phyloP scores from a whole-genome alignment of 192 early-diverging fungal species.

The Chytriomyces sp. region DNA sequence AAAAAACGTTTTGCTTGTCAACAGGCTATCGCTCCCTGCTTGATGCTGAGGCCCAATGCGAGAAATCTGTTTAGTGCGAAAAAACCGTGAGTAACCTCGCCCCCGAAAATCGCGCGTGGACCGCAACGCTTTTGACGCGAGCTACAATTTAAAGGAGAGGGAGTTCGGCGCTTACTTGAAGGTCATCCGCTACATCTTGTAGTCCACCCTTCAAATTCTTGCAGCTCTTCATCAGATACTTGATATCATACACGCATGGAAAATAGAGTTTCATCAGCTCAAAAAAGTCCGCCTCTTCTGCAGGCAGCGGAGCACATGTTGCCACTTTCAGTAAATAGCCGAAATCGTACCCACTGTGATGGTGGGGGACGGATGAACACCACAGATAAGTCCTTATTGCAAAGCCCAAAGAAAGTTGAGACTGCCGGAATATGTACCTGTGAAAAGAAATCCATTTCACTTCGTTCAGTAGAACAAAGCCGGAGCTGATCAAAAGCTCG shows the following conservation, averaged over 20 bases:
- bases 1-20: conserved; percentile 98
- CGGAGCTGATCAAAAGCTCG: conserved; percentile 95
- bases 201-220: conserved; percentile 95
- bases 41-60: conserved; percentile 98
- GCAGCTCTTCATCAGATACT: conserved; percentile 96
- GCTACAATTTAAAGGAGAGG: background rate
- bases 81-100: conserved; percentile 42
- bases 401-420: conserved; percentile 15
- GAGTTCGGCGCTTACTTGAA: conserved; percentile 68
- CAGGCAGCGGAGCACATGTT: conserved; percentile 86
- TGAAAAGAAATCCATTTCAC: conserved; percentile 99
- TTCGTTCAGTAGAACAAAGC: conserved; percentile 89
- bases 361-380: background rate
- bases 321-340: conserved; percentile 96
- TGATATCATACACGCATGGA: conserved; percentile 99
- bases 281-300: conserved; percentile 96
- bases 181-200: conserved; percentile 97
- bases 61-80: conserved; percentile 57
- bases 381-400: background rate
- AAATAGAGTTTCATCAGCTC: conserved; percentile 88
- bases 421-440: conserved; percentile 57
- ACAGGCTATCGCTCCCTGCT: conserved; percentile 93
- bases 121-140: background rate
- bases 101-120: background rate
- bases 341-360: conserved; percentile 92